phyloP scores from a whole-genome alignment of 1,284 basidiomycete genomes.

The Ustanciosporium gigantosporum region DNA sequence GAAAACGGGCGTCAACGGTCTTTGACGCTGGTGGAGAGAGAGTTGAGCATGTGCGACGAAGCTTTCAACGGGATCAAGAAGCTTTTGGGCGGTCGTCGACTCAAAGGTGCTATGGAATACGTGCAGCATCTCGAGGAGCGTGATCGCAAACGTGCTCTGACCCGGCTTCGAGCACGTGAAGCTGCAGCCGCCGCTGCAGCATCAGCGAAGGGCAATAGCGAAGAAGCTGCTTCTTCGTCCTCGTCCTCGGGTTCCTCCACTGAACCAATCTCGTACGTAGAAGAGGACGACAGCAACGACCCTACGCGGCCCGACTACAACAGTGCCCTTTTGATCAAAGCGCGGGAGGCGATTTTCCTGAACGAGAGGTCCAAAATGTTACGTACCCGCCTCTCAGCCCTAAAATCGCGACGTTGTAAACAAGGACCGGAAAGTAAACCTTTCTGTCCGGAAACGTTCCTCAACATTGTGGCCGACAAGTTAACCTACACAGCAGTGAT shows the following conservation, averaged over 20 bases:
- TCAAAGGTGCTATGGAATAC: conserved; percentile 78
- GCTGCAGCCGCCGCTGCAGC: conserved; percentile 1
- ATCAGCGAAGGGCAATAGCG: not conserved
- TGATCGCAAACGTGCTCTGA: conserved; percentile 70
- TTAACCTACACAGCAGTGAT: conserved; percentile 92
- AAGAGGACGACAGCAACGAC: conserved; percentile 63
- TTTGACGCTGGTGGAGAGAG: conserved; percentile 78
- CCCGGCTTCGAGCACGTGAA: conserved; percentile 50
- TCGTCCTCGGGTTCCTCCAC: not conserved
- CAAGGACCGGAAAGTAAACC: conserved; percentile 81
- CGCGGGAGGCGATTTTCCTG: conserved; percentile 87
- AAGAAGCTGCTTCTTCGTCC: not conserved
- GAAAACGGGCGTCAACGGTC: conserved; percentile 77
- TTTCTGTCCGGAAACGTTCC: conserved; percentile 94
- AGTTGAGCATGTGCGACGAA: conserved; percentile 79
- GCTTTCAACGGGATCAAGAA: conserved; percentile 83
- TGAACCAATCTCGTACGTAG: not conserved
- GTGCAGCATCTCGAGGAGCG: conserved; percentile 81
- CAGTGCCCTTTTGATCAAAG: conserved; percentile 69
- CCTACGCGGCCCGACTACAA: conserved; percentile 70
- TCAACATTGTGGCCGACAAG: conserved; percentile 95
- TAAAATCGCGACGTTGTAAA: conserved; percentile 85
- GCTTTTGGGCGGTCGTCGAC: conserved; percentile 79
- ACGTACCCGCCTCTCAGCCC: conserved; percentile 77
- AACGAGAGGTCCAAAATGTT: conserved; percentile 79